A percentile compares a stretch with the other conserved stretches of the same genome.
Conservation (phyloP, 2,329 filamentous ascomycete genomes). For the Claviceps sp. region DNA sequence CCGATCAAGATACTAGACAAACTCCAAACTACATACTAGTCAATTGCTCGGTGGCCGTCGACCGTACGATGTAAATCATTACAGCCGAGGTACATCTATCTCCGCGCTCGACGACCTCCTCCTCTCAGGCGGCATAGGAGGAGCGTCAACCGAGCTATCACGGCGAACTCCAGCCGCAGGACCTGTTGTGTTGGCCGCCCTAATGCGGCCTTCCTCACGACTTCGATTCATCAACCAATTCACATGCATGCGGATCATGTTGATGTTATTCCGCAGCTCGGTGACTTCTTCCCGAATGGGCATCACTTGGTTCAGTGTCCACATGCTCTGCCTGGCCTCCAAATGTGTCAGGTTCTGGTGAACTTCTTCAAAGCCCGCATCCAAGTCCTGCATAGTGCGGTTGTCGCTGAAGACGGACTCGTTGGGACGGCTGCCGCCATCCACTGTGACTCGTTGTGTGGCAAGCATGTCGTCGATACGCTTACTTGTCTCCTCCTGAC, state of each 20-base stretch:
- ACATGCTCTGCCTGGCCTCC: slow-evolving; percentile 46
- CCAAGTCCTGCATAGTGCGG: slow-evolving; percentile 28
- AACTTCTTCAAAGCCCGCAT: slow-evolving; percentile 38
- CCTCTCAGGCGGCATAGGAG: slow-evolving; percentile 19
- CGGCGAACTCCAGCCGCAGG: slow-evolving; percentile 18
- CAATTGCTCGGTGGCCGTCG: too few relatives aligned
- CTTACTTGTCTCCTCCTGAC: slow-evolving; percentile 20
- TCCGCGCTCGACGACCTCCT: slow-evolving; percentile 25
- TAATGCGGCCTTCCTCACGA: slow-evolving; percentile 30
- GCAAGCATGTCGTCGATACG: slow-evolving; percentile 23
- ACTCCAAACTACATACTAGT: too few relatives aligned
- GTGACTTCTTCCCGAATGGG: slow-evolving; percentile 50
- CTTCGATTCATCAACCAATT: slow-evolving; percentile 43
- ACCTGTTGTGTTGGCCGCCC: slow-evolving; percentile 23
- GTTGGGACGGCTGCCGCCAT: slow-evolving; percentile 1
- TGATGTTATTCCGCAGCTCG: slow-evolving; percentile 43
- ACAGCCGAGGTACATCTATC: slow-evolving; percentile 25
- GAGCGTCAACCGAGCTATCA: slow-evolving; percentile 16
- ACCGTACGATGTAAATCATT: not conserved
- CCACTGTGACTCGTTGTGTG: slow-evolving; percentile 18
- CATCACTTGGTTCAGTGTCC: slow-evolving; percentile 48
- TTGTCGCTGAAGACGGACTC: slow-evolving; percentile 36
- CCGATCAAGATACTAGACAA: too few relatives aligned
- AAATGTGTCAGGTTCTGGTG: slow-evolving; percentile 43
- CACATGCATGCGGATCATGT: slow-evolving; percentile 45